These are phyloP conservation scores for Harrya chromipes DNA, from an alignment of 768 basidiomycete genomes.

Conservation along the genomic window DNA sequence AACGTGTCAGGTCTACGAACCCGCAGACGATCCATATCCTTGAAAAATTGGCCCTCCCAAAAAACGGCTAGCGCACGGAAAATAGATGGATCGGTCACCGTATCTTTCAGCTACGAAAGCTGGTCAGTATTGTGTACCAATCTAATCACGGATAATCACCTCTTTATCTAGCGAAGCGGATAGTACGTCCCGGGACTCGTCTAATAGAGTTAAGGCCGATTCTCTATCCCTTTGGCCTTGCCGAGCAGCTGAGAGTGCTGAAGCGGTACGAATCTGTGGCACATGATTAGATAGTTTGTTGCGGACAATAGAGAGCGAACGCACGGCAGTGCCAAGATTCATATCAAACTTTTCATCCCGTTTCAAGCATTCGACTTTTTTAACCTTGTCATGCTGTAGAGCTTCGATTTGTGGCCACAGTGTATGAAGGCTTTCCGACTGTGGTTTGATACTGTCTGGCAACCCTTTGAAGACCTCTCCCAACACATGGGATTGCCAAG, in stretches of 20 bases:
- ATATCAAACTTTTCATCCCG: conserved; percentile 92
- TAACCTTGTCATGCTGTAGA: conserved; percentile 50
- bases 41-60: conserved; percentile 90
- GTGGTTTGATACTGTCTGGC: conserved; percentile 45
- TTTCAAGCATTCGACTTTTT: conserved; percentile 68
- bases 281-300: conserved; percentile 14
- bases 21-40: conserved; percentile 86
- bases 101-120: conserved; percentile 59
- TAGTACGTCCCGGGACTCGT: conserved; percentile 75
- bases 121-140: conserved; percentile 4
- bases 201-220: conserved; percentile 57
- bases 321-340: conserved; percentile 77
- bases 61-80: conserved; percentile 77
- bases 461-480: conserved; percentile 65
- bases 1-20: conserved; percentile 87
- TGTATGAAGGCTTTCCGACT: conserved; percentile 46
- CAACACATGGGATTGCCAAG: conserved; percentile 65
- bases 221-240: conserved; percentile 40
- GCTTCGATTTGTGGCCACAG: conserved; percentile 56
- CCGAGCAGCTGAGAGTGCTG: conserved; percentile 53
- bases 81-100: conserved; percentile 83
- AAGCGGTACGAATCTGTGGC: conserved; percentile 45
- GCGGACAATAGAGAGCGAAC: conserved; percentile 24
- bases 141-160: conserved; percentile 38
- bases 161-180: conserved; percentile 69